Percentiles rank a stretch among this genome's conserved stretches.
phyloP scores from a whole-genome alignment of 176 grass and related monocot species.

The Triticum urartu region DNA sequence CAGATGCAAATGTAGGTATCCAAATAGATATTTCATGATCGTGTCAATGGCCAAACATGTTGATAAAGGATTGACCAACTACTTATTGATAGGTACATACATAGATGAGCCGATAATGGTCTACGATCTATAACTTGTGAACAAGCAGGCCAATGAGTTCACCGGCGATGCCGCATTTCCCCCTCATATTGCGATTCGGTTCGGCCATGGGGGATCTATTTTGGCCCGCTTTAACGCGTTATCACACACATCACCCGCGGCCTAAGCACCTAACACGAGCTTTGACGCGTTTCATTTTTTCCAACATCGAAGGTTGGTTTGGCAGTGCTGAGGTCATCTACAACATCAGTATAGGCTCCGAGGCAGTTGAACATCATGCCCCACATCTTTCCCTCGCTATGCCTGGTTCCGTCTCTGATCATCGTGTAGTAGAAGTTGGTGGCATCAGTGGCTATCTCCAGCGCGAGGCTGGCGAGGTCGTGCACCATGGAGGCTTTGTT shows the following conservation, averaged over 20 bases:
- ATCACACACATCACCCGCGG: neutral
- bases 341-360: neutral
- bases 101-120: too few species aligned
- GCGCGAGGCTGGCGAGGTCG: neutral
- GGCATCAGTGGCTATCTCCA: neutral
- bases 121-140: neutral
- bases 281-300: neutral
- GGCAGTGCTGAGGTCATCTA: too few species aligned
- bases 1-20: too few species aligned
- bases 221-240: neutral
- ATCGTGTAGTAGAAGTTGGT: neutral
- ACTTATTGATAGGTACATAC: too few species aligned
- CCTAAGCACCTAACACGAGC: neutral
- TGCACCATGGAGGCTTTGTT: neutral
- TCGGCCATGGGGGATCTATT: neutral
- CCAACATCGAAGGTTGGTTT: neutral
- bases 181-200: neutral
- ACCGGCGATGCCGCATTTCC: neutral
- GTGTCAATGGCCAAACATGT: too few species aligned
- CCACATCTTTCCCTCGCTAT: neutral
- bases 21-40: too few species aligned
- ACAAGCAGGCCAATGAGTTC: neutral
- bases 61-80: too few species aligned
- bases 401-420: neutral
- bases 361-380: neutral